Evolutionary conservation across 352 stramenopile species (phyloP).

Genomic region (Phytopythium cucurbitacearum): DNA sequence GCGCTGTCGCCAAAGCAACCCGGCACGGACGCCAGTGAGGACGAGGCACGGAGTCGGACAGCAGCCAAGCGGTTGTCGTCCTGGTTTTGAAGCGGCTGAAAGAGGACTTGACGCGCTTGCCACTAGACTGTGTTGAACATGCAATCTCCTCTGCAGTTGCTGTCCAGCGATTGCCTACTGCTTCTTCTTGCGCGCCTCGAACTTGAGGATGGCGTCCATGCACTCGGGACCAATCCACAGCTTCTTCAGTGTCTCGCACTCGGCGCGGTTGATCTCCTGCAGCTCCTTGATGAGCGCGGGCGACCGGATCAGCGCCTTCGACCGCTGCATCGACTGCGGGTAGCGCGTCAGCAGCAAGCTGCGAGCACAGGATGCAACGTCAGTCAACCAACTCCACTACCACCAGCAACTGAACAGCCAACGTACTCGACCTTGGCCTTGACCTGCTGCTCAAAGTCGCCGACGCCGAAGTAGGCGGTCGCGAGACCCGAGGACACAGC

Average conservation of each 20-base stretch:
- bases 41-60: constrained; percentile 12
- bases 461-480: constrained; percentile 48
- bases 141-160: too few species aligned
- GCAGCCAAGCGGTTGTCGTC: constrained; percentile 39
- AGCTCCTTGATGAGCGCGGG: constrained; percentile 39
- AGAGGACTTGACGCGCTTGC: too few species aligned
- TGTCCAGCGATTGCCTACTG: neutral
- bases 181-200: constrained; percentile 58
- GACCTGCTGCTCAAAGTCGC: constrained; percentile 58
- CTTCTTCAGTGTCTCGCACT: constrained; percentile 69
- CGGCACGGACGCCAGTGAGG: constrained; percentile 5
- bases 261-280: constrained; percentile 46
- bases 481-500: constrained; percentile 40
- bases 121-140: too few species aligned
- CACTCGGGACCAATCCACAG: constrained; percentile 67
- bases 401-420: neutral
- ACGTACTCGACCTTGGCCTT: constrained; percentile 58
- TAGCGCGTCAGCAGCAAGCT: constrained; percentile 61
- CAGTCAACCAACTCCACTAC: constrained; percentile 1
- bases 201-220: constrained; percentile 77
- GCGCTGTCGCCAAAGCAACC: neutral
- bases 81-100: constrained; percentile 32
- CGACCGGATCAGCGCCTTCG: constrained; percentile 58
- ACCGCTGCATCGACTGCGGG: constrained; percentile 55
- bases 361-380: neutral